phyloP scores from a whole-genome alignment of 495 filamentous ascomycete genomes.

The Aspergillus bertholletiae region DNA sequence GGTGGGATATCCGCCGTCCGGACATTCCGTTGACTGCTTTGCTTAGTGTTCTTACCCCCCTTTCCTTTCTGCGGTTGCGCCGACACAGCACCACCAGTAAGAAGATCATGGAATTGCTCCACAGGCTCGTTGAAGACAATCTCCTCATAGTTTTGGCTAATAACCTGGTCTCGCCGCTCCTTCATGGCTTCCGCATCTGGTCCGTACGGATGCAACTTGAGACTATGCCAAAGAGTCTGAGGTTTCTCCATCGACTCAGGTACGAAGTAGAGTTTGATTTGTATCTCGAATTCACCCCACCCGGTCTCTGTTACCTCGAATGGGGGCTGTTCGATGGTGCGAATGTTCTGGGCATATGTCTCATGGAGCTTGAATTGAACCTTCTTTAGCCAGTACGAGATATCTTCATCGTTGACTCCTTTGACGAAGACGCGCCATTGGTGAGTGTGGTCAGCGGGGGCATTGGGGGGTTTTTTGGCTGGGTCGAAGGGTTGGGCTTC shows the following conservation, averaged over 20 bases:
- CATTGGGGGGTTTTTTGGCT: constrained; percentile 56
- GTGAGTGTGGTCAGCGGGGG: constrained; percentile 80
- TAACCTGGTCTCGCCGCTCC: constrained; percentile 60
- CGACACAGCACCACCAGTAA: constrained; percentile 59
- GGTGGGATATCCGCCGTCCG: constrained; percentile 70
- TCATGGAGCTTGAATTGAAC: constrained; percentile 98
- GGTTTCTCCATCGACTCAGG: constrained; percentile 84
- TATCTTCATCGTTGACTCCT: constrained; percentile 77
- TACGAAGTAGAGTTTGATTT: constrained; percentile 87
- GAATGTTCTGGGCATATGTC: constrained; percentile 82
- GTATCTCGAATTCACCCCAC: constrained; percentile 97
- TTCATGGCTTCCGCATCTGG: constrained; percentile 72
- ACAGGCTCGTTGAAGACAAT: constrained; percentile 95
- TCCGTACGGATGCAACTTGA: constrained; percentile 89
- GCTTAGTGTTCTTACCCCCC: constrained; percentile 44
- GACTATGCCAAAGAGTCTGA: constrained; percentile 82
- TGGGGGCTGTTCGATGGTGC: constrained; percentile 71
- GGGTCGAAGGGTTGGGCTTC: constrained; percentile 74
- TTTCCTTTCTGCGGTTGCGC: constrained; percentile 35
- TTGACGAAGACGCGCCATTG: constrained; percentile 92
- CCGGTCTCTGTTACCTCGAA: constrained; percentile 90
- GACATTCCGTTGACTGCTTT: constrained; percentile 45
- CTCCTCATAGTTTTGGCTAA: constrained; percentile 80
- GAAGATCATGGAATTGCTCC: constrained; percentile 78
- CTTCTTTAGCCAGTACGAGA: constrained; percentile 93